A percentile compares a stretch with the other conserved stretches of the same genome.
Conservation (phyloP, 1,284 basidiomycete genomes). For the Vanrija sp. region DNA sequence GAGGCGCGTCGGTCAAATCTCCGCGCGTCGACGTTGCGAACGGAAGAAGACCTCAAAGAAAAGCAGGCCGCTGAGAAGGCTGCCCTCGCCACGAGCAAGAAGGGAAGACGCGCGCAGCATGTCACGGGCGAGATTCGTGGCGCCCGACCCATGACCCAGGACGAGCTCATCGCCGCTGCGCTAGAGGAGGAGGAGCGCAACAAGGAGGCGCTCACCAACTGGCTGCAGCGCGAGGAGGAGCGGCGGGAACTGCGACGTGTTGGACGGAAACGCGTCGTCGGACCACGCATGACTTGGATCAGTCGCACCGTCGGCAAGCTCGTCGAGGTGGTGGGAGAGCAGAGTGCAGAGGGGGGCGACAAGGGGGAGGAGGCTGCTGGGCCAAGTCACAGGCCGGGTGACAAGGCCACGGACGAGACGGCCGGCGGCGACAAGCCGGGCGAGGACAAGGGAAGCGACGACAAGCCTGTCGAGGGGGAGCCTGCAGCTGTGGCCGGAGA, state of each 20-base stretch:
- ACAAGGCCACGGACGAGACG: not conserved
- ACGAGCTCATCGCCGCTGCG: constrained; percentile 53
- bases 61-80: constrained; percentile 26
- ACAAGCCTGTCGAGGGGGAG: too few relatives aligned
- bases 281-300: constrained; percentile 52
- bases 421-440: not conserved
- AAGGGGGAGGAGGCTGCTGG: not conserved
- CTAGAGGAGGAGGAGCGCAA: constrained; percentile 54
- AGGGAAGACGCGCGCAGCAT: constrained; percentile 35
- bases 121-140: constrained; percentile 34
- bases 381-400: not conserved
- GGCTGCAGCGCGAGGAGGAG: constrained; percentile 53
- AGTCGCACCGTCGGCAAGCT: constrained; percentile 46
- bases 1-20: constrained; percentile 37
- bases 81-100: constrained; percentile 1
- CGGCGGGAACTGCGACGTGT: constrained; percentile 48
- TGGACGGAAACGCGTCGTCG: constrained; percentile 49
- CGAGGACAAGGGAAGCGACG: too few relatives aligned
- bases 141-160: constrained; percentile 47
- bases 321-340: constrained; percentile 31
- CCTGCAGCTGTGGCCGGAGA: too few relatives aligned
- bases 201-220: constrained; percentile 51
- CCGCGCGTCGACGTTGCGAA: constrained; percentile 39
- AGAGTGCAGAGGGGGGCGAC: not conserved
- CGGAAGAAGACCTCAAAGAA: constrained; percentile 33